Evolutionary conservation across 768 basidiomycete species (phyloP).

Genomic region (Plicaturopsis crispa): DNA sequence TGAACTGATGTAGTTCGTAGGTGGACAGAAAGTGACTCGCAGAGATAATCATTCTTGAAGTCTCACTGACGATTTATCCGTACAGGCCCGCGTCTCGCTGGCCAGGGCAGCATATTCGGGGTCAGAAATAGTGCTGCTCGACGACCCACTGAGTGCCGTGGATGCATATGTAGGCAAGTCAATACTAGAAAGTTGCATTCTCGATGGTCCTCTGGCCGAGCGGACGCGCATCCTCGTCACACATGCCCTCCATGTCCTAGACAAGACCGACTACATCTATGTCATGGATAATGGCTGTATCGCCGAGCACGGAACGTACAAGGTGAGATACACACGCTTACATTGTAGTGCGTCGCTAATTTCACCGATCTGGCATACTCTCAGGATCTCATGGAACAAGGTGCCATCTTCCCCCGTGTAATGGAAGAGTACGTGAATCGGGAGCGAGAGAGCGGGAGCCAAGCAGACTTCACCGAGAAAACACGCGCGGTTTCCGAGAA

Average conservation of each 20-base stretch:
- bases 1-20: conserved; percentile 5
- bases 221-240: conserved; percentile 30
- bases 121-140: conserved; percentile 19
- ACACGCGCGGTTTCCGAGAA: conserved; percentile 1
- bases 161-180: conserved; percentile 39
- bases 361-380: too few species aligned
- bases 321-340: conserved; percentile 11
- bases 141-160: conserved; percentile 49
- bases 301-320: conserved; percentile 30
- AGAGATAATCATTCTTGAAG: too few species aligned
- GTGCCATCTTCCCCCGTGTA: conserved; percentile 37
- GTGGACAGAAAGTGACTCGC: conserved; percentile 28
- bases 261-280: conserved; percentile 26
- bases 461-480: conserved; percentile 11
- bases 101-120: not conserved
- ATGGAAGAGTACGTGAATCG: conserved; percentile 49
- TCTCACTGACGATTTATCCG: too few species aligned
- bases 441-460: conserved; percentile 12
- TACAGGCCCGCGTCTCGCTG: conserved; percentile 14
- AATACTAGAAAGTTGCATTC: conserved; percentile 29
- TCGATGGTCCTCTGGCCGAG: conserved; percentile 16
- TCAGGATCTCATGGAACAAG: conserved; percentile 37
- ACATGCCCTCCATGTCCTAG: conserved; percentile 19
- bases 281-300: conserved; percentile 26
- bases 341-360: not conserved